A percentile compares a stretch with the other conserved stretches of the same genome.
These are phyloP conservation scores for Phyllosticta paracitricarpa DNA, from an alignment of 2,329 filamentous ascomycete species.

Conservation along the genomic window DNA sequence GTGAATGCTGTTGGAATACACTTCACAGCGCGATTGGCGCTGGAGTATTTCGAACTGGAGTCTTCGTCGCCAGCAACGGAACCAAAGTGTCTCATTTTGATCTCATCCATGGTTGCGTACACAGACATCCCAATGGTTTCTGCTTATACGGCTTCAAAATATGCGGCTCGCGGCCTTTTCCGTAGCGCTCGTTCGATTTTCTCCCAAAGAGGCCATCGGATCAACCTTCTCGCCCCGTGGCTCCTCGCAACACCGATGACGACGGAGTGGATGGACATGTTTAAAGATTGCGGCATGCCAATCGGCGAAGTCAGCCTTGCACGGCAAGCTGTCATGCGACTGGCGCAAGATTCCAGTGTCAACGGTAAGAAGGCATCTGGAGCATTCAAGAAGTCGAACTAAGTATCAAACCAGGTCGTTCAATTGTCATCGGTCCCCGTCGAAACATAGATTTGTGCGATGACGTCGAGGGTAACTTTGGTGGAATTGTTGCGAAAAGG, in stretches of 20 bases:
- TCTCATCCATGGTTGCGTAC: slow-evolving; percentile 19
- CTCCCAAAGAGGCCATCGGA: slow-evolving; percentile 6
- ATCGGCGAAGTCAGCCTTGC: not conserved
- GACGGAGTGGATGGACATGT: not conserved
- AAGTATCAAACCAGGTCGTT: not conserved
- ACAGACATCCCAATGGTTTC: slow-evolving; percentile 16
- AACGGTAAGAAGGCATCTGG: not conserved
- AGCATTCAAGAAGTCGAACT: not conserved
- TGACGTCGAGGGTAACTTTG: not conserved
- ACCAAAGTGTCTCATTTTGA: slow-evolving; percentile 16
- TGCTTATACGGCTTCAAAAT: slow-evolving; percentile 22
- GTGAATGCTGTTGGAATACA: slow-evolving; percentile 19
- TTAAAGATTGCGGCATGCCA: not conserved
- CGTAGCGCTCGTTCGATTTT: slow-evolving; percentile 15
- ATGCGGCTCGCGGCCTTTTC: slow-evolving; percentile 20
- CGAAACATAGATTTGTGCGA: not conserved
- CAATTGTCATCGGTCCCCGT: not conserved
- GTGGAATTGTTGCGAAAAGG: not conserved
- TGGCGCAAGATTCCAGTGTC: not conserved
- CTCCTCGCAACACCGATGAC: slow-evolving; percentile 17
- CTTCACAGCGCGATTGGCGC: slow-evolving; percentile 18
- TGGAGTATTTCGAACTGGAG: slow-evolving; percentile 19
- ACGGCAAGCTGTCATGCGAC: not conserved
- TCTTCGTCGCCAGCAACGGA: slow-evolving; percentile 6
- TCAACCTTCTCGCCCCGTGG: slow-evolving; percentile 23